Conservation (phyloP, 73 alveolate species). For the Tetrahymena elliotti region DNA sequence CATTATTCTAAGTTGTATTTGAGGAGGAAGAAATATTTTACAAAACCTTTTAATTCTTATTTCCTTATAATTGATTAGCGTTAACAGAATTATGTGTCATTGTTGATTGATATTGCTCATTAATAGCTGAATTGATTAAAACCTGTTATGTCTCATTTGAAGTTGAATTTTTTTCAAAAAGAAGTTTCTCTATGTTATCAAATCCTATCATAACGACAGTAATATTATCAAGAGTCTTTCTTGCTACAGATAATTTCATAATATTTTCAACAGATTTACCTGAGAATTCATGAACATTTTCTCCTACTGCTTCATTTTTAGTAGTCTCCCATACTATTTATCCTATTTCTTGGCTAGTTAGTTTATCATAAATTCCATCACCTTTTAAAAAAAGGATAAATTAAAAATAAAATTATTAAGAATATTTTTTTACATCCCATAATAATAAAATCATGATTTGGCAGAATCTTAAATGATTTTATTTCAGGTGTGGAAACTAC, state of each 20-base stretch:
- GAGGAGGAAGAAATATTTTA: neutral
- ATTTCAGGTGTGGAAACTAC: slow-evolving; percentile 88
- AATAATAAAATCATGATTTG: slow-evolving; percentile 58
- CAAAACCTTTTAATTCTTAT: neutral
- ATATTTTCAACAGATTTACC: slow-evolving; percentile 89
- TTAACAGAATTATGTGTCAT: neutral
- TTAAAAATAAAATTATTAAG: neutral
- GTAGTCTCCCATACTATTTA: slow-evolving; percentile 63
- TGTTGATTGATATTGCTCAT: neutral
- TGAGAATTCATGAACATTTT: slow-evolving; percentile 70
- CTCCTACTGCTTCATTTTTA: neutral
- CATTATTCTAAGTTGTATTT: neutral
- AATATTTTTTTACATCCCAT: slow-evolving; percentile 33
- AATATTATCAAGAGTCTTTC: slow-evolving; percentile 92
- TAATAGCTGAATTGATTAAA: neutral
- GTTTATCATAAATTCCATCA: slow-evolving; percentile 96
- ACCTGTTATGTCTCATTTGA: neutral
- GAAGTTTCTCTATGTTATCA: slow-evolving; percentile 23
- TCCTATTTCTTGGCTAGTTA: slow-evolving; percentile 81
- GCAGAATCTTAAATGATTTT: slow-evolving; percentile 63
- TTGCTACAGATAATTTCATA: slow-evolving; percentile 75
- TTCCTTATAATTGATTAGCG: neutral
- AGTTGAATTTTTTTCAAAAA: neutral
- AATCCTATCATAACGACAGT: slow-evolving; percentile 88
- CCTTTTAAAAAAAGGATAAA: slow-evolving; percentile 18